phyloP scores from a whole-genome alignment of 345 rosid genomes.

The Carallia brachiata region DNA sequence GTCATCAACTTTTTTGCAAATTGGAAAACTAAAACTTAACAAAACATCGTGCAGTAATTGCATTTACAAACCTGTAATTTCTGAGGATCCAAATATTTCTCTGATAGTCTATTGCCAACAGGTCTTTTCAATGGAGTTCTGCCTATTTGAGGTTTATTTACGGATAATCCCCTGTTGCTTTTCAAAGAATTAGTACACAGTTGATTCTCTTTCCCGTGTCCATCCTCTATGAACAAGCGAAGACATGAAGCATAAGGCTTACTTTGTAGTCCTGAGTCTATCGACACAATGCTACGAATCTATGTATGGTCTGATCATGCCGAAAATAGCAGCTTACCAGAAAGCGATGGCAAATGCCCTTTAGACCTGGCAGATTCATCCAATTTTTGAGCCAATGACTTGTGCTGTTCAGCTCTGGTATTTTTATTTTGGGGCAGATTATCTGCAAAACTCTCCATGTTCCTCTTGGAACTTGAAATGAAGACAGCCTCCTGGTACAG shows the following conservation, averaged over 20 bases:
- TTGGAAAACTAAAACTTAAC: neutral
- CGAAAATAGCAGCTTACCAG: conserved; percentile 31
- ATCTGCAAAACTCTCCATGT: conserved; percentile 35
- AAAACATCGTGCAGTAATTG: neutral
- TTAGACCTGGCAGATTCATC: conserved; percentile 23
- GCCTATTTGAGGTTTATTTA: conserved; percentile 26
- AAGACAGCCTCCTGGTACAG: conserved; percentile 71
- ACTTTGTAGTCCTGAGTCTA: neutral
- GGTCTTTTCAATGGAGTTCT: conserved; percentile 37
- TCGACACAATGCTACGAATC: neutral
- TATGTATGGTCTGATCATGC: neutral
- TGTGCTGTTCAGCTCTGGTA: conserved; percentile 29
- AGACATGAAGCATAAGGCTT: neutral
- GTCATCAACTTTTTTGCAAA: conserved; percentile 13
- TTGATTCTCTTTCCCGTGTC: conserved; percentile 43
- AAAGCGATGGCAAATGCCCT: conserved; percentile 27
- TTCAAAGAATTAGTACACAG: conserved; percentile 32
- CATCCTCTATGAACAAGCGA: conserved; percentile 30
- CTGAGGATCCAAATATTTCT: conserved; percentile 44
- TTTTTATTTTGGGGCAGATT: conserved; percentile 23
- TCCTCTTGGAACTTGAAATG: conserved; percentile 56
- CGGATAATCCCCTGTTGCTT: conserved; percentile 27
- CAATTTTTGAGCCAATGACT: conserved; percentile 19
- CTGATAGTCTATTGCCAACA: conserved; percentile 29
- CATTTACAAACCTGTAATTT: conserved; percentile 27